Evolutionary conservation across 2,329 filamentous ascomycete genomes (phyloP).

Genomic region (Apiospora phragmitis): DNA sequence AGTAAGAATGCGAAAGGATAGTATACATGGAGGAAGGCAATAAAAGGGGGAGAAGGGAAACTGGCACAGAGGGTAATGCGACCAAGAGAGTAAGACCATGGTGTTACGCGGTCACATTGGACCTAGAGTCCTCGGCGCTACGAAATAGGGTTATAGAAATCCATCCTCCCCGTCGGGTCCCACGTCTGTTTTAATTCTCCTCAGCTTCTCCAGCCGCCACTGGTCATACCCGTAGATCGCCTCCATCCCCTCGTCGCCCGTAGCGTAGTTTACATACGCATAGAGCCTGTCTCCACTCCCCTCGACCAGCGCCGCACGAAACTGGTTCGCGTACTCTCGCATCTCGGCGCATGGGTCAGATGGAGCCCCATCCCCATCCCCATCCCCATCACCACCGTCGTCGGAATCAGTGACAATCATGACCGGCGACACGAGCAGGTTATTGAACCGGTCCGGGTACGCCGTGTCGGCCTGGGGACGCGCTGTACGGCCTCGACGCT

Average conservation of each 20-base stretch:
- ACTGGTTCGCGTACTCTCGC: not conserved
- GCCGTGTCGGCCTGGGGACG: constrained; percentile 22
- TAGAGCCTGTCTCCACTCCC: constrained; percentile 17
- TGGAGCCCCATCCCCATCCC: not conserved
- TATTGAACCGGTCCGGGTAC: constrained; percentile 26
- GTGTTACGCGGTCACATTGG: not conserved
- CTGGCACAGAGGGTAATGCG: not conserved
- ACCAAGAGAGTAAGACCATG: not conserved
- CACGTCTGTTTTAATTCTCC: constrained; percentile 25
- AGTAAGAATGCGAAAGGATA: not conserved
- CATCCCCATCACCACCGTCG: not conserved
- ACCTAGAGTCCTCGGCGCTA: not conserved
- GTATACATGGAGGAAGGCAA: too few species aligned
- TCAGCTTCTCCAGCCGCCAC: constrained; percentile 21
- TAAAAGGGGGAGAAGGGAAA: too few species aligned
- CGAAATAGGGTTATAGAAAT: not conserved
- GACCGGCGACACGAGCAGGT: constrained; percentile 17
- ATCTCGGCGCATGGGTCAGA: not conserved
- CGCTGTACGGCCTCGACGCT: constrained; percentile 16
- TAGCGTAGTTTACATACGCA: constrained; percentile 30
- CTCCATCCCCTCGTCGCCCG: constrained; percentile 28
- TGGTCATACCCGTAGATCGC: constrained; percentile 25
- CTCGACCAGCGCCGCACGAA: not conserved
- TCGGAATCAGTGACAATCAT: not conserved
- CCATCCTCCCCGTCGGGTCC: constrained; percentile 23